Evolutionary conservation across 2,329 filamentous ascomycete species (phyloP), one percentile per base, ranked within the genome.

Genomic region (Claviceps purpurea): DNA sequence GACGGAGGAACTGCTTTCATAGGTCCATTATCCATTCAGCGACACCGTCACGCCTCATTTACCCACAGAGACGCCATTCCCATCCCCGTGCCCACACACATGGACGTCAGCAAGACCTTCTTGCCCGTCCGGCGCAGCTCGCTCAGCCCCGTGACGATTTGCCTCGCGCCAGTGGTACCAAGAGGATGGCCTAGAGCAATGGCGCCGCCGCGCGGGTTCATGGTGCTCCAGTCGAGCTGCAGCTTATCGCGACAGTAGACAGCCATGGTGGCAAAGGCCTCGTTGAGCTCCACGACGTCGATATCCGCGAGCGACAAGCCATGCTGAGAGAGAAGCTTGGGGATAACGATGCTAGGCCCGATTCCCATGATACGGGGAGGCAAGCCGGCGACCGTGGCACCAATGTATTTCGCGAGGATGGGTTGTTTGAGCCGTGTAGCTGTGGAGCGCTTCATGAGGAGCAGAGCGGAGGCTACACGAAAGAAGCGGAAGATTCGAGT

Each of bases 351-450:
- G 44, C 82, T 82, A 39, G 87, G 87, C 52, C 87, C 87, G 59
- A 97, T 95, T 57, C 91, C 93, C 93, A 98, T 98, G 72, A 98
- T 89, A 57, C 93, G 80, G 5, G 93, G 93, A 0, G 93, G 81
- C 5, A 97, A 80, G 60, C 93, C 93, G 41, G 90, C 87, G 43
- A 95, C 84, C 11, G 90, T 95, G 52, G 90, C 87, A 61, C 88
- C 89, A 58, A 93, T 89, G 67, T 89, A 97, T 72, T 98, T 98
- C 70, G 85, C 93, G 56, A 97, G 65, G 70, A 98, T 90, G 56
- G 91, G 89, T 72, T 96, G 87, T 58, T 86, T 85, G 45, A 96
- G 82, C 70, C 86, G 82, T 63, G 87, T 79, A 55, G 91, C 91
- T 56, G 85, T 91, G 58, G 86, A 90, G 53, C 91, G 87, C 77